Conservation (phyloP, 495 filamentous ascomycete genomes). For the Daldinia vernicosa region DNA sequence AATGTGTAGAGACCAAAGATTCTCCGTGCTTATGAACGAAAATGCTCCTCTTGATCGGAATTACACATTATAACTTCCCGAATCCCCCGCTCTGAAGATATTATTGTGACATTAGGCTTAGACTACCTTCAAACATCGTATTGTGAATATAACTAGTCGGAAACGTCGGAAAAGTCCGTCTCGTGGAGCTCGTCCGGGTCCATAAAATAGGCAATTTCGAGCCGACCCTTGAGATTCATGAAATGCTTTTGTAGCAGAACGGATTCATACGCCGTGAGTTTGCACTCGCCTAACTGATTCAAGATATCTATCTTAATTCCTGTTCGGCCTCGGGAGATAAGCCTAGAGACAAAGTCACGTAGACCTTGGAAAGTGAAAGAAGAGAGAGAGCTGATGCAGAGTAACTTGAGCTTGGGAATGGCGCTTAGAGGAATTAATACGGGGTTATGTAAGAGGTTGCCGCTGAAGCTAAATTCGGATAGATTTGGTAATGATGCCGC, state of each 20-base stretch:
- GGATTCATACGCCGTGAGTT: slow-evolving; percentile 38
- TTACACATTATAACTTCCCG: neutral
- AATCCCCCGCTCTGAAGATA: neutral
- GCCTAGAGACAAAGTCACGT: slow-evolving; percentile 54
- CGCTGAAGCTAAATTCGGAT: slow-evolving; percentile 65
- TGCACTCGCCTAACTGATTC: slow-evolving; percentile 36
- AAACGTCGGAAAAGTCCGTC: slow-evolving; percentile 44
- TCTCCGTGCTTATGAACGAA: neutral
- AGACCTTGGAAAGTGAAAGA: slow-evolving; percentile 58
- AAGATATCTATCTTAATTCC: slow-evolving; percentile 45
- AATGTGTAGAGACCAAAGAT: neutral
- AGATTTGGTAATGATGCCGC: slow-evolving; percentile 54
- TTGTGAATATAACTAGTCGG: slow-evolving; percentile 20
- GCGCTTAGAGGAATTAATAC: slow-evolving; percentile 57
- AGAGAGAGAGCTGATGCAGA: slow-evolving; percentile 59
- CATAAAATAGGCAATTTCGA: slow-evolving; percentile 41
- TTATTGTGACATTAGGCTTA: neutral
- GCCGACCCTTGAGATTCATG: slow-evolving; percentile 35
- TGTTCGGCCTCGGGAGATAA: slow-evolving; percentile 49
- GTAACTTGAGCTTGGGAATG: slow-evolving; percentile 51
- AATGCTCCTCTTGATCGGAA: neutral
- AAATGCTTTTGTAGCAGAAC: slow-evolving; percentile 29
- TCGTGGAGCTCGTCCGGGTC: slow-evolving; percentile 50
- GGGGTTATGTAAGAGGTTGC: slow-evolving; percentile 58
- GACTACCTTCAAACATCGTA: neutral